Evolutionary conservation across 2,329 filamentous ascomycete genomes (phyloP), one percentile per base, ranked within the genome.

Genomic region (Ophiobolus disseminans): DNA sequence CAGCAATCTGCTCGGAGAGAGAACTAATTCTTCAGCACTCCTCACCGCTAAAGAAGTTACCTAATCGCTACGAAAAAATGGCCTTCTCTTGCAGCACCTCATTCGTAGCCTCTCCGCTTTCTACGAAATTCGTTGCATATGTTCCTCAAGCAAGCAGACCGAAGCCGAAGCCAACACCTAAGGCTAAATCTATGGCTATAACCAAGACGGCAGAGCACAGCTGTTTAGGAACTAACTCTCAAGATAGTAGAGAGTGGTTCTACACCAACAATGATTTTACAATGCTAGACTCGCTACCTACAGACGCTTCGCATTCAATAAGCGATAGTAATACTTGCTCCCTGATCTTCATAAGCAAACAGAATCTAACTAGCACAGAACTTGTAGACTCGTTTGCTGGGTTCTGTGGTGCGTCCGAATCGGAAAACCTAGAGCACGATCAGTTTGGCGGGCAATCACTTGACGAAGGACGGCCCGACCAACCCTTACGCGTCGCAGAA

Each of bases 271-370:
- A 50, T 11, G 31, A 54, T 43, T 47, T 50, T 32, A 16, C 28
- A 55, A 55, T 55, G 26, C 38, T 28, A 28, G 38, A 45, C 35
- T 32, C 13, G 22, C 3, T 8, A 44, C 36, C 34, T 42, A 14
- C 25, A 48, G 40, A 42, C 22, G 28, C 52, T 55, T 55, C 39
- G 34, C 6, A 19, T 48, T 52, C 32, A 19, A 9, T 46, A 52
- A 35, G 17, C 13, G 36, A 45, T 48, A 30, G 52, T 55, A 55
- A 21, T 48, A 55, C 35, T 22, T 25, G 22, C 52, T 35, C 31
- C 41, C 25, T 51, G 32, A 39, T 49, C 14, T 19, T 48, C 54
- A 51, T 38, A 48, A 50, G 49, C 45, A 25, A 53, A 53, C 40
- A 53, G 42, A 50, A 50, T 13, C 32, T 17, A 47, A 45, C 50